Evolutionary conservation across 1,284 basidiomycete species (phyloP).

Genomic region (Puccinia sorghi): DNA sequence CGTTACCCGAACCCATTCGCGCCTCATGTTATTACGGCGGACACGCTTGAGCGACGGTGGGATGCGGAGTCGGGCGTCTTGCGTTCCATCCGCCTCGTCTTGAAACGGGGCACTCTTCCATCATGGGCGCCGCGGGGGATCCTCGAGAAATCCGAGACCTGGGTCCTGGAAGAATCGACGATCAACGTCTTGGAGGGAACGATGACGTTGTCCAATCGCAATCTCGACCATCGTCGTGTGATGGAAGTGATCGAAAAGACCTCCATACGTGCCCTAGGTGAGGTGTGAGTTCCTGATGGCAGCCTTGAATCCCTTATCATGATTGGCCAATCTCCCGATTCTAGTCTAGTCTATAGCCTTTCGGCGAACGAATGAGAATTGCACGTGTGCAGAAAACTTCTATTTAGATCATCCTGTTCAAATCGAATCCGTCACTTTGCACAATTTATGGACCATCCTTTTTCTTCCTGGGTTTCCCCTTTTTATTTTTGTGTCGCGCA

Average conservation of each 20-base stretch:
- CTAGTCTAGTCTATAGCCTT: neutral
- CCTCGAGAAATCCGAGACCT: constrained; percentile 57
- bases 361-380: neutral
- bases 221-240: constrained; percentile 42
- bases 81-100: constrained; percentile 83
- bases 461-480: neutral
- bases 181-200: constrained; percentile 25
- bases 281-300: constrained; percentile 46
- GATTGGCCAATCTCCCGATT: neutral
- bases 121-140: constrained; percentile 84
- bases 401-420: constrained; percentile 5
- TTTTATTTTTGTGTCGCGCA: neutral
- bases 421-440: neutral
- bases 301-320: neutral
- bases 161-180: constrained; percentile 45
- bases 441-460: constrained; percentile 8
- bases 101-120: constrained; percentile 85
- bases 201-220: constrained; percentile 30
- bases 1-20: constrained; percentile 97
- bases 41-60: constrained; percentile 80
- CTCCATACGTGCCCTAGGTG: constrained; percentile 36
- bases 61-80: constrained; percentile 71
- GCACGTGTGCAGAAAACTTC: constrained; percentile 3
- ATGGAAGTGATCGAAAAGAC: constrained; percentile 35
- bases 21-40: constrained; percentile 88